phyloP scores from a whole-genome alignment of 371 early-diverging fungal genomes.

The Zychaea mexicana region DNA sequence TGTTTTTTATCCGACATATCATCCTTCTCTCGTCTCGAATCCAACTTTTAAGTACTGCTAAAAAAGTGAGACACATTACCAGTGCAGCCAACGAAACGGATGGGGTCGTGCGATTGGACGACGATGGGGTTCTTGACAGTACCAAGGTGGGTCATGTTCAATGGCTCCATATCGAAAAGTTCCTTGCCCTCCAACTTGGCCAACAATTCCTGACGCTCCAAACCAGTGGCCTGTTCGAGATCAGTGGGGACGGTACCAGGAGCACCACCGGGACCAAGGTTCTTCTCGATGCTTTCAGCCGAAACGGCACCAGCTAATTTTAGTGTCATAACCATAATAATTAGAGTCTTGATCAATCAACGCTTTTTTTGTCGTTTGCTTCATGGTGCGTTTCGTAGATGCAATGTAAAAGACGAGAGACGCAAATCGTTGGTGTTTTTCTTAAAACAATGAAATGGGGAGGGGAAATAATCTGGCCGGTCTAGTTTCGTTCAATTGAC shows the following conservation, averaged over 20 bases:
- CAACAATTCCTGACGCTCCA: constrained; percentile 89
- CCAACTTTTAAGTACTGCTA: too few relatives aligned
- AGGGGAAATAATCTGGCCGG: too few relatives aligned
- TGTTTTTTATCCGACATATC: too few relatives aligned
- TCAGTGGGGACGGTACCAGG: constrained; percentile 84
- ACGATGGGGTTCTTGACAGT: constrained; percentile 88
- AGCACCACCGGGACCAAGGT: constrained; percentile 61
- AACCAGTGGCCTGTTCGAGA: constrained; percentile 90
- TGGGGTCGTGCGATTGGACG: constrained; percentile 81
- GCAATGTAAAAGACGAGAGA: too few relatives aligned
- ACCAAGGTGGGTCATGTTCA: constrained; percentile 76
- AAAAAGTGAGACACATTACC: too few relatives aligned
- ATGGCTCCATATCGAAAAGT: constrained; percentile 86
- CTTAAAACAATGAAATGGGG: too few relatives aligned
- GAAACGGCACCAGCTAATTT: constrained; percentile 34
- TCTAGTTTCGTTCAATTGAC: too few relatives aligned
- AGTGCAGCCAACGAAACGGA: constrained; percentile 92
- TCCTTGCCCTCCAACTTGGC: constrained; percentile 86
- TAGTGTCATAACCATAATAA: not conserved
- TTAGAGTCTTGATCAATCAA: not conserved
- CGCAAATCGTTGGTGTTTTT: too few relatives aligned
- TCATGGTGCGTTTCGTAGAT: too few relatives aligned
- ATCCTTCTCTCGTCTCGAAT: not conserved
- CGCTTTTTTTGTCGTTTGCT: too few relatives aligned
- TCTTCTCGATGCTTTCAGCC: constrained; percentile 26